Conservation (phyloP, 805 yeast species). For the Candida germanica region DNA sequence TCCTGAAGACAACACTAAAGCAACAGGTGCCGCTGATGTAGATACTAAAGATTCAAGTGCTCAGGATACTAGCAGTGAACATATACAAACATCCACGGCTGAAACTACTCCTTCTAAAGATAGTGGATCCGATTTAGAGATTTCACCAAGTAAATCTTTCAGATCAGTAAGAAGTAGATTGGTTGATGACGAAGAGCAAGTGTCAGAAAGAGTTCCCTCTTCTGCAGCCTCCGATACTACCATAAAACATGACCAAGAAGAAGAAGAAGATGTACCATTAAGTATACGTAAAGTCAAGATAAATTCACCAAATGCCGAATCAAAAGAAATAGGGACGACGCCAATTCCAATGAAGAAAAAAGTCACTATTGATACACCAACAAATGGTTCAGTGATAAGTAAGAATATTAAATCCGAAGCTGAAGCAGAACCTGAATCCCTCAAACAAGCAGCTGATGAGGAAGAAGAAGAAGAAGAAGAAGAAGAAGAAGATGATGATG, state of each 20-base stretch:
- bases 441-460: too few relatives aligned
- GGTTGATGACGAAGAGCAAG: conserved; percentile 1
- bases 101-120: conserved; percentile 31
- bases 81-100: conserved; percentile 20
- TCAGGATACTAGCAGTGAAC: conserved; percentile 18
- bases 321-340: too few relatives aligned
- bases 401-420: not conserved
- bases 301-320: not conserved
- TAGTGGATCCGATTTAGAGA: conserved; percentile 9
- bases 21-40: conserved; percentile 8
- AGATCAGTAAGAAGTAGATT: conserved; percentile 8
- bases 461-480: conserved; percentile 13
- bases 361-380: conserved; percentile 2
- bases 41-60: conserved; percentile 7
- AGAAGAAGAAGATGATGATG: conserved; percentile 19
- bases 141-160: conserved; percentile 11
- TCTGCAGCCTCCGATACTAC: conserved; percentile 12
- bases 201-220: conserved; percentile 13
- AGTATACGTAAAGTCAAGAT: conserved; percentile 1
- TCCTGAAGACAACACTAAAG: conserved; percentile 2
- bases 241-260: conserved; percentile 7
- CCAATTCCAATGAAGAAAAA: too few relatives aligned
- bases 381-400: not conserved
- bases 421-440: too few relatives aligned
- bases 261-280: not conserved